Conservation (phyloP, 1,139 yeast species). For the Trichomonascaceae sp. region DNA sequence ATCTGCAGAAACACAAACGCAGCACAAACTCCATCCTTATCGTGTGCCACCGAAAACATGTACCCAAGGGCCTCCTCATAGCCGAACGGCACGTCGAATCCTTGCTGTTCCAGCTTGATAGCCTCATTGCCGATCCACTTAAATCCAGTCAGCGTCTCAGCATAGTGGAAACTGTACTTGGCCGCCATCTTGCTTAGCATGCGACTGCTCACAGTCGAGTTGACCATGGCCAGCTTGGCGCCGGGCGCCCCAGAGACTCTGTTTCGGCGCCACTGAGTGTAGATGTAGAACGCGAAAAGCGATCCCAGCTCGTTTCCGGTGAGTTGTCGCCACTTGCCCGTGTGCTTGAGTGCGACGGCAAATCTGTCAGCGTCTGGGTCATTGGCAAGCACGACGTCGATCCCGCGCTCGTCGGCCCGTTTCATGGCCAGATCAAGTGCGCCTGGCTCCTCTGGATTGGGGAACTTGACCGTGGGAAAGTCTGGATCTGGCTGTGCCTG, state of each 20-base stretch:
- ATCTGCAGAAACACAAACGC: constrained; percentile 67
- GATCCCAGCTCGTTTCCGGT: constrained; percentile 89
- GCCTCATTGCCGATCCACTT: constrained; percentile 96
- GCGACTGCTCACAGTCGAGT: constrained; percentile 88
- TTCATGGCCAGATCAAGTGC: constrained; percentile 64
- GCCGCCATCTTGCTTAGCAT: constrained; percentile 61
- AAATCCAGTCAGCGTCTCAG: constrained; percentile 87
- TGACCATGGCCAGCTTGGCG: constrained; percentile 45
- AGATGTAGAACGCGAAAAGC: constrained; percentile 57
- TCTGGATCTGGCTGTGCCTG: constrained; percentile 72
- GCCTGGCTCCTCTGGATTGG: constrained; percentile 93
- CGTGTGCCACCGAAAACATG: constrained; percentile 79
- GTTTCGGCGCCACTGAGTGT: constrained; percentile 27
- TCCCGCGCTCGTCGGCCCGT: constrained; percentile 33
- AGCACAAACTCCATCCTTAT: constrained; percentile 88
- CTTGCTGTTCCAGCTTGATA: constrained; percentile 50
- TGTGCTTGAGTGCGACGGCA: constrained; percentile 38
- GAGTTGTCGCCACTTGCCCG: constrained; percentile 55
- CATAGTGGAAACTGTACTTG: constrained; percentile 45
- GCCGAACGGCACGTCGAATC: constrained; percentile 69
- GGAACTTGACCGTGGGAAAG: constrained; percentile 76
- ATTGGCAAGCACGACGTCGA: constrained; percentile 61
- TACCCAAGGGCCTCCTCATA: constrained; percentile 95
- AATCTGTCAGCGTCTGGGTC: constrained; percentile 98
- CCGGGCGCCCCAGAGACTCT: constrained; percentile 14